Evolutionary conservation across 2,329 filamentous ascomycete species (phyloP).

Genomic region (Xylariaceae sp.): DNA sequence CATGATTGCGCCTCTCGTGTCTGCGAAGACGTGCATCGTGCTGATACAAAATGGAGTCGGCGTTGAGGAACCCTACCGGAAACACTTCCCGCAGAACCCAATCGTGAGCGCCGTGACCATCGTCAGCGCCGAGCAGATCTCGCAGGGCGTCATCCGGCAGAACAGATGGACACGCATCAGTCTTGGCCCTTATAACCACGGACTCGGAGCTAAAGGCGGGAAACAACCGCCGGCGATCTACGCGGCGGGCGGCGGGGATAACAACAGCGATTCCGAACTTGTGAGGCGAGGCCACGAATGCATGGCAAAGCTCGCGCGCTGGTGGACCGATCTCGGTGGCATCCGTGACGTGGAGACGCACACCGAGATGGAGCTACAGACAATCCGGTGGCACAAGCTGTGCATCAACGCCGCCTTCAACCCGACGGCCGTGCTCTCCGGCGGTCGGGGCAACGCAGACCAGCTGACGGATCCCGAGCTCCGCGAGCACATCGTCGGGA

Average conservation of each 20-base stretch:
- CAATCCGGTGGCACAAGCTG: conserved; percentile 72
- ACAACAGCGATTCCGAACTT: conserved; percentile 25
- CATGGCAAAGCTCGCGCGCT: conserved; percentile 48
- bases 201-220: conserved; percentile 41
- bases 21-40: conserved; percentile 53
- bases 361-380: conserved; percentile 62
- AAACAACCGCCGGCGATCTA: too few species aligned
- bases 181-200: conserved; percentile 60
- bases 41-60: conserved; percentile 69
- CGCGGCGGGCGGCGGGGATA: conserved; percentile 22
- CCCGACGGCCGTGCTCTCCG: conserved; percentile 64
- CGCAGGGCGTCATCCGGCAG: conserved; percentile 60
- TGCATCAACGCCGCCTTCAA: conserved; percentile 75
- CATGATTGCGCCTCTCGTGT: conserved; percentile 58
- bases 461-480: conserved; percentile 64
- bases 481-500: conserved; percentile 55
- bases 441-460: conserved; percentile 60
- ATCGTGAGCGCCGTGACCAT: conserved; percentile 68
- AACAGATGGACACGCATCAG: conserved; percentile 72
- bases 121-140: conserved; percentile 62
- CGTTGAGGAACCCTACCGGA: conserved; percentile 63
- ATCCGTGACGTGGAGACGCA: conserved; percentile 64
- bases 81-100: conserved; percentile 55
- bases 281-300: conserved; percentile 35
- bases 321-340: conserved; percentile 53